These are phyloP conservation scores for Curvularia lunata DNA, from an alignment of 2,329 filamentous ascomycete species.

Conservation along the genomic window DNA sequence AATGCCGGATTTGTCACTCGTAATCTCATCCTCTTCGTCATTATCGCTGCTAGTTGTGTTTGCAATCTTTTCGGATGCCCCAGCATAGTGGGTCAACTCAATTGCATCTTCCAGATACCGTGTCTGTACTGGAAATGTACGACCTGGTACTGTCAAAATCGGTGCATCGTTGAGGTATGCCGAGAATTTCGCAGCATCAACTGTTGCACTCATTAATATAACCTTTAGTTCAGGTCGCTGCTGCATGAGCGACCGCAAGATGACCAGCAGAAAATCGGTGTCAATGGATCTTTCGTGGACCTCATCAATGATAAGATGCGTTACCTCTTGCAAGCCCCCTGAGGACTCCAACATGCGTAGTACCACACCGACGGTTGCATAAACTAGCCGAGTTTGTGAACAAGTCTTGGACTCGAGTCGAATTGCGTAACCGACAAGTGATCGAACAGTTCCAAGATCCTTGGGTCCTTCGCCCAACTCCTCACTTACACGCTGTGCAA, in stretches of 20 bases:
- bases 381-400: conserved; percentile 82
- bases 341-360: conserved; percentile 95
- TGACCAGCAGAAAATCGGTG: conserved; percentile 92
- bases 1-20: conserved; percentile 62
- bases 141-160: conserved; percentile 86
- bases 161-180: conserved; percentile 85
- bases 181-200: conserved; percentile 91
- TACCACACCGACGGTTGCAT: conserved; percentile 89
- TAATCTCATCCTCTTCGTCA: conserved; percentile 56
- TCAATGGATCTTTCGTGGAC: conserved; percentile 92
- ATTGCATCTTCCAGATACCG: conserved; percentile 92
- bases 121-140: conserved; percentile 90
- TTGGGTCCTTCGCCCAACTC: conserved; percentile 85
- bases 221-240: conserved; percentile 85
- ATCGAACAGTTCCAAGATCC: conserved; percentile 81
- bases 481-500: conserved; percentile 91
- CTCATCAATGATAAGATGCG: conserved; percentile 94
- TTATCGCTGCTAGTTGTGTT: conserved; percentile 56
- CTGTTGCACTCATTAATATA: conserved; percentile 95
- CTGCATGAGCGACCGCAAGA: conserved; percentile 80
- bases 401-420: conserved; percentile 87
- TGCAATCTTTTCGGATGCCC: conserved; percentile 54
- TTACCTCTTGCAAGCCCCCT: conserved; percentile 84
- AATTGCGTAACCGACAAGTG: conserved; percentile 93
- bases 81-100: conserved; percentile 77